phyloP scores from a whole-genome alignment of 2,329 filamentous ascomycete genomes.

The Botrytis sinoallii region DNA sequence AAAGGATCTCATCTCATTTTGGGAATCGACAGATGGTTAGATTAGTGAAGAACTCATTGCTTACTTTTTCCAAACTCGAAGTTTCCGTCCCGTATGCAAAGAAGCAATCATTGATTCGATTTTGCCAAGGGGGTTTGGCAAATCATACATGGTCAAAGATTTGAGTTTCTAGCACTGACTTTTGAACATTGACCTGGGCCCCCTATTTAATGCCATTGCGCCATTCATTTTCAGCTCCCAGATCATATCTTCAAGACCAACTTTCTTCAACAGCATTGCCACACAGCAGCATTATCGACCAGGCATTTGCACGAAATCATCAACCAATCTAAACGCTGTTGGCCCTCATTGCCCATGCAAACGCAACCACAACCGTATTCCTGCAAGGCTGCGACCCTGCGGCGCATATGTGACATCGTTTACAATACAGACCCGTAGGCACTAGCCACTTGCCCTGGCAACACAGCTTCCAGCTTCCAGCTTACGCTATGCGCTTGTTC shows the following conservation, averaged over 20 bases:
- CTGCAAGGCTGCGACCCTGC: slow-evolving; percentile 15
- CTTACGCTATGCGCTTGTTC: slow-evolving; percentile 8
- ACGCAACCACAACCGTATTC: slow-evolving; percentile 16
- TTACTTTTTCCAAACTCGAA: not conserved
- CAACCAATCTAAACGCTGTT: not conserved
- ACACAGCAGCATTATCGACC: not conserved
- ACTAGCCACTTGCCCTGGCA: not conserved
- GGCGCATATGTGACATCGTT: slow-evolving; percentile 1
- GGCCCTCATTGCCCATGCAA: not conserved
- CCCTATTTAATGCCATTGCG: not conserved
- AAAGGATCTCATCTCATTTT: slow-evolving; percentile 1
- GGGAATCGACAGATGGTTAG: not conserved
- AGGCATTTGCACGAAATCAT: not conserved
- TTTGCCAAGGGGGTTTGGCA: not conserved
- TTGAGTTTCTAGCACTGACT: not conserved
- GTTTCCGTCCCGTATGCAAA: not conserved
- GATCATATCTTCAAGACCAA: not conserved
- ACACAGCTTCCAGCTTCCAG: not conserved
- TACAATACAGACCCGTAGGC: not conserved
- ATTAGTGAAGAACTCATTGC: not conserved
- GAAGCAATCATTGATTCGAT: not conserved
- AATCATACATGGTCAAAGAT: slow-evolving; percentile 2
- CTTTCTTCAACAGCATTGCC: slow-evolving; percentile 4
- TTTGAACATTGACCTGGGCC: not conserved
- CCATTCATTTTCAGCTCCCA: slow-evolving; percentile 2